Conservation (phyloP, 768 basidiomycete species). For the Galerina sulciceps region DNA sequence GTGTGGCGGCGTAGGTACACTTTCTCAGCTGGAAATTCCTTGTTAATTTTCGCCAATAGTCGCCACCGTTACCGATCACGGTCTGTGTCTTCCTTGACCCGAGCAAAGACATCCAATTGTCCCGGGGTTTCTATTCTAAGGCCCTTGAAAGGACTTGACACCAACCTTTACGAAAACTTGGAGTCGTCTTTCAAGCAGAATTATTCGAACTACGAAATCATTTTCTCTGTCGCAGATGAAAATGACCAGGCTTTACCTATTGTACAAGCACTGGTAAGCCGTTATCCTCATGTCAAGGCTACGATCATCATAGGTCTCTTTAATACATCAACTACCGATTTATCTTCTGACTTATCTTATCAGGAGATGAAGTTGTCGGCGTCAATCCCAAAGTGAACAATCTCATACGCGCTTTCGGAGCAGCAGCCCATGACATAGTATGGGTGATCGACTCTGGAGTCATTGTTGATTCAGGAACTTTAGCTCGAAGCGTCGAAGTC, state of each 20-base stretch:
- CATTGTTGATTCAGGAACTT: conserved; percentile 72
- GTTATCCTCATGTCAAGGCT: conserved; percentile 78
- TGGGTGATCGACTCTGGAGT: conserved; percentile 99
- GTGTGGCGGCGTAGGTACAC: conserved; percentile 58
- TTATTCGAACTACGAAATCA: conserved; percentile 89
- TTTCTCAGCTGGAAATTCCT: not conserved
- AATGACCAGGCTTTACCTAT: conserved; percentile 87
- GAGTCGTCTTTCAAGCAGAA: conserved; percentile 92
- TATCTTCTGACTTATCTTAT: not conserved
- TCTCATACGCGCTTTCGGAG: conserved; percentile 80
- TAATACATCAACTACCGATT: not conserved
- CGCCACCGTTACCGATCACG: conserved; percentile 75
- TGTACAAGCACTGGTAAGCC: conserved; percentile 74
- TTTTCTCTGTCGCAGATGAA: conserved; percentile 90
- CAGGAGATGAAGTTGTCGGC: conserved; percentile 84
- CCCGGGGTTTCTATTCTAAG: conserved; percentile 95
- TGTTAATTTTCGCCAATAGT: conserved; percentile 39
- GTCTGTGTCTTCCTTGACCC: conserved; percentile 62
- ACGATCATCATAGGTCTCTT: conserved; percentile 73
- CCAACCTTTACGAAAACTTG: conserved; percentile 94
- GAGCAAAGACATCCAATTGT: conserved; percentile 46
- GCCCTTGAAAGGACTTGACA: conserved; percentile 93
- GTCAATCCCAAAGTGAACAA: conserved; percentile 99
- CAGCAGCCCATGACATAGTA: conserved; percentile 85
- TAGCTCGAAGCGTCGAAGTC: conserved; percentile 85